Percentiles rank a stretch among this genome's conserved stretches.
Conservation (phyloP, 2,329 filamentous ascomycete species). For the Dryadomyces quercivorus region DNA sequence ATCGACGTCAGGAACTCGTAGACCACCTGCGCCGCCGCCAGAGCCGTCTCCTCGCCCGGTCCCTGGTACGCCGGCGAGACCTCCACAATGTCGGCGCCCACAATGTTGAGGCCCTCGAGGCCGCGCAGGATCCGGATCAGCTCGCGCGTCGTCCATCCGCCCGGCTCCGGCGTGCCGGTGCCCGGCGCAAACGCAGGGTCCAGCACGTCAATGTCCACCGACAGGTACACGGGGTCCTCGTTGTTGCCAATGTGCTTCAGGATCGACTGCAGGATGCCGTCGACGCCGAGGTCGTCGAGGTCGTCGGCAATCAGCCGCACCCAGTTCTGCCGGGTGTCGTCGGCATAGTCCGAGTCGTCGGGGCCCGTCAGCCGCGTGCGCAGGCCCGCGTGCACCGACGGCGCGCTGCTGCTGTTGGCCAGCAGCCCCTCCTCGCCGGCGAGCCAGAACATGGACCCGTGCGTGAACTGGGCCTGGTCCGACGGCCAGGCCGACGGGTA, state of each 20-base stretch:
- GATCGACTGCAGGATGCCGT: slow-evolving; percentile 59
- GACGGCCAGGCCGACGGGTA: slow-evolving; percentile 67
- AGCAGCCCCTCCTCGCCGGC: slow-evolving; percentile 72
- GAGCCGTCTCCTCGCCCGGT: slow-evolving; percentile 63
- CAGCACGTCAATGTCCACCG: slow-evolving; percentile 24
- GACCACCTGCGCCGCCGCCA: slow-evolving; percentile 73
- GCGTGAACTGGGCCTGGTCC: slow-evolving; percentile 65
- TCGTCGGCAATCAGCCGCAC: slow-evolving; percentile 71
- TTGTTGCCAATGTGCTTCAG: slow-evolving; percentile 59
- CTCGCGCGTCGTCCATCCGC: slow-evolving; percentile 84
- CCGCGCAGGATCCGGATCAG: slow-evolving; percentile 73
- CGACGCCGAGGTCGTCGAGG: slow-evolving; percentile 71
- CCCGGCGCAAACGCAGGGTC: slow-evolving; percentile 23
- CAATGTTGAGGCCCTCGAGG: slow-evolving; percentile 70
- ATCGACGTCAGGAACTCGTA: slow-evolving; percentile 77
- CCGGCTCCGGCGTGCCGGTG: slow-evolving; percentile 80
- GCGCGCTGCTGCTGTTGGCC: slow-evolving; percentile 52
- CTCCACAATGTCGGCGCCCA: slow-evolving; percentile 85
- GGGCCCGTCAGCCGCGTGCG: slow-evolving; percentile 61
- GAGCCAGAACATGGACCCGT: slow-evolving; percentile 87
- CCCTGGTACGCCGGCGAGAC: slow-evolving; percentile 79
- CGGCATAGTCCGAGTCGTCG: slow-evolving; percentile 55
- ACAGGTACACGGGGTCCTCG: slow-evolving; percentile 51
- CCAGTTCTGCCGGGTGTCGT: slow-evolving; percentile 67
- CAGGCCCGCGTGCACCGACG: slow-evolving; percentile 71